Evolutionary conservation across 2,329 filamentous ascomycete genomes (phyloP), one percentile per base, ranked within the genome.

Genomic region (Apiospora saccharicola): DNA sequence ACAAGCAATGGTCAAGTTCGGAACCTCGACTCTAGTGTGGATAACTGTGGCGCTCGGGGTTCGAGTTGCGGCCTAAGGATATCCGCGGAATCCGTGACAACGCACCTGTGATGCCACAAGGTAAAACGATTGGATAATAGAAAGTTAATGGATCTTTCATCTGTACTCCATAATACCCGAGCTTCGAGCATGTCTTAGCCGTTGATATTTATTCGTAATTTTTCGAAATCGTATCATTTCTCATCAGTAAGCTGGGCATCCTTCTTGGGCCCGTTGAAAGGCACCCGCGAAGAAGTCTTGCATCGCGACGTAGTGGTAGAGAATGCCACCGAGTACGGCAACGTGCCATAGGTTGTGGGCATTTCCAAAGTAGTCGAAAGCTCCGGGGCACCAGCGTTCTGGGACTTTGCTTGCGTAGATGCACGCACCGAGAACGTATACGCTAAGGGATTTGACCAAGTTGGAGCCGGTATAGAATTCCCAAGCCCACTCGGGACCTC

Each of bases 301-400:
- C 96, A 99, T 98, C 24, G 96, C 96, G 30, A 89, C 88, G 83
- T 98, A 99, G 82, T 99, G 96, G 81, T 98, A 98, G n/a, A 98
- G 83, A 72, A 99, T 99, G 14, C 96, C 96, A 22, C 95, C 94
- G 41, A 99, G 86, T 14, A 99, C 96, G 10, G 96, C 96, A 71
- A 81, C 78, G 72, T 99, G 96, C 96, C 96, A 99, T 72, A 99
- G 91, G 82, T 99, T 99, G 84, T 99, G 96, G 81, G 94, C 97
- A 67, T 94, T 95, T 51, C 96, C 96, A 53, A 97, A 88, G 81
- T 98, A 98, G 83, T 99, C 96, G 78, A 99, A 99, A 80, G 93
- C 90, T 69, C 96, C 96, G 0, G 96, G 96, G 77, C 88, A 93
- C 93, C 95, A 99, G 74, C 95, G 89, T 85, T 99, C 96, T 2